Base-by-base conservation (phyloP, 176 grass and related monocot genomes). In the Phoenix dactylifera region DNA sequence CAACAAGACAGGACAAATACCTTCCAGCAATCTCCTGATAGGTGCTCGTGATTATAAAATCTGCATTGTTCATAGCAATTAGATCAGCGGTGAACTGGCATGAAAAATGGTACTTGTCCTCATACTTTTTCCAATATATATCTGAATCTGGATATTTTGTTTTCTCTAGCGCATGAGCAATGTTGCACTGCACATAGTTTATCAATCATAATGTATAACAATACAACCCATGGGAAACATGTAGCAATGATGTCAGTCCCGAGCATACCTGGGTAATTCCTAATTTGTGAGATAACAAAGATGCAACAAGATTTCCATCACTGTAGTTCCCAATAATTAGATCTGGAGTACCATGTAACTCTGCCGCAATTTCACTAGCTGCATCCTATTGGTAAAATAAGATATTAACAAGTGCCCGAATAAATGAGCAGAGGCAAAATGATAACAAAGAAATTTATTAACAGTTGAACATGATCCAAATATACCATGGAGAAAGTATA, bases 1-100 rank as follows among this genome's bases (percentile, higher is more conserved):
- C 55, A 20, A 60, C 16, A 9, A 67, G 28, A 69, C 64, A 6
- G 56, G 58, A 69, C 65, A 2, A 87, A 24, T 77, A 97, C 92
- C 92, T 97, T 88, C 92, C 92, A 44, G 87, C 84, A 62, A 97
- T 91, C 88, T 97, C 92, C 75, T 97, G 92, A 49, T 91, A 97
- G 22, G 92, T 97, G 69, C 92, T 97, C 17, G 92, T 97, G 72
- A 97, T 97, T 70, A 97, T 97, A 77, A 97, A 97, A 83, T 97
- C 87, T 60, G 87, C 84, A 83, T 85, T 85, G 59, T 91, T 91
- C 92, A 97, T 97, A 18, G 92, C 51, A 20, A 97, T 82, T 75
- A 97, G 64, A 82, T 97, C 87, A 82, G 92, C 92, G 64, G 92
- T 97, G 65, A 97, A 97, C 63, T 97, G 92, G 80, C 92, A 97